Conservation (phyloP, 1,284 basidiomycete genomes). For the Microbotryomycetes sp. region DNA sequence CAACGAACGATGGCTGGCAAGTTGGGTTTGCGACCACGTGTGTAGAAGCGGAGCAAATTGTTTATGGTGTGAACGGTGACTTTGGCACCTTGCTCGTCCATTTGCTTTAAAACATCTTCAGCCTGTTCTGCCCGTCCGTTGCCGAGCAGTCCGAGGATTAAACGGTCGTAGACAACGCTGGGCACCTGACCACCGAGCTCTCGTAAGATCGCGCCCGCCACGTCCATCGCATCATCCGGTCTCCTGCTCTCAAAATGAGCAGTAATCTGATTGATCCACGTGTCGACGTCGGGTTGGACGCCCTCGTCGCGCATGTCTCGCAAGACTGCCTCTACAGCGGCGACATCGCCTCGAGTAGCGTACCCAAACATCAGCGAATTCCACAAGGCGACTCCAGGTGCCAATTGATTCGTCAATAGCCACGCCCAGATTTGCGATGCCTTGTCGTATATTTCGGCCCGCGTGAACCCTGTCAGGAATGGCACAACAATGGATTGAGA, state of each 20-base stretch:
- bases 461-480: conserved; percentile 27
- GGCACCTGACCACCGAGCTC: conserved; percentile 4
- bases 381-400: conserved; percentile 24
- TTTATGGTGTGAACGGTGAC: conserved; percentile 19
- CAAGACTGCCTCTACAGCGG: conserved; percentile 16
- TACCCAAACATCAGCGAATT: conserved; percentile 25
- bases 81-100: conserved; percentile 11
- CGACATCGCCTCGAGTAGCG: conserved; percentile 17
- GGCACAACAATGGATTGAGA: conserved; percentile 19
- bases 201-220: neutral
- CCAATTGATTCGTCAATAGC: conserved; percentile 13
- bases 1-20: conserved; percentile 13
- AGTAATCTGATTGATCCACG: conserved; percentile 18
- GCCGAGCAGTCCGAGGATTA: conserved; percentile 18
- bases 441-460: conserved; percentile 8
- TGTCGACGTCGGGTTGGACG: conserved; percentile 18
- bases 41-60: conserved; percentile 18
- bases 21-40: conserved; percentile 15
- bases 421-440: conserved; percentile 26
- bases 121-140: conserved; percentile 16
- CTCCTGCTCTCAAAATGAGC: conserved; percentile 19
- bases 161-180: conserved; percentile 3
- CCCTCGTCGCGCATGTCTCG: conserved; percentile 8
- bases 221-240: conserved; percentile 19
- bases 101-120: conserved; percentile 15